Conservation (phyloP, 108 stramenopile genomes). For the Fragilariopsis cylindrus region DNA sequence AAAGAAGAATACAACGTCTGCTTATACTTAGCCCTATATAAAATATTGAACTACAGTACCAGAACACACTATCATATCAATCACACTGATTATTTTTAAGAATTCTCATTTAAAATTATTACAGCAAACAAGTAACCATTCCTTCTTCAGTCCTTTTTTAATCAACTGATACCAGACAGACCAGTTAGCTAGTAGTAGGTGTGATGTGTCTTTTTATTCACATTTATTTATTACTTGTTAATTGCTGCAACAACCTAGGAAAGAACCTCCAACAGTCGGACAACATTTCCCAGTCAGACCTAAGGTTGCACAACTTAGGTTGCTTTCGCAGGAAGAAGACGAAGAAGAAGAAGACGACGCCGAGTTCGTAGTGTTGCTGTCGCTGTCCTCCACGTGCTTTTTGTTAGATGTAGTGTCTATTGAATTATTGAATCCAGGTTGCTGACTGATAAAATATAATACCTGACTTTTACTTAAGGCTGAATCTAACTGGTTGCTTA, state of each 20-base stretch:
- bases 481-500: slow-evolving; percentile 70
- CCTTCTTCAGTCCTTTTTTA: no score
- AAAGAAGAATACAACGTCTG: no score
- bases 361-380: not conserved
- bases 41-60: no score
- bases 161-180: no score
- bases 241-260: slow-evolving; percentile 12
- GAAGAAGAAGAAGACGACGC: slow-evolving; percentile 8
- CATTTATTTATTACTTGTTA: not conserved
- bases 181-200: no score
- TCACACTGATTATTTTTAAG: no score
- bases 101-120: no score
- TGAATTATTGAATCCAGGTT: slow-evolving; percentile 52
- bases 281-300: slow-evolving; percentile 54
- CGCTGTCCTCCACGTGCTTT: not conserved
- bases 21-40: no score
- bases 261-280: slow-evolving; percentile 33
- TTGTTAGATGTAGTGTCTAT: not conserved
- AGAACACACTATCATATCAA: no score
- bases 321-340: slow-evolving; percentile 36
- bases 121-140: no score
- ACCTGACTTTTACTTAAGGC: slow-evolving; percentile 83
- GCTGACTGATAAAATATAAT: slow-evolving; percentile 67
- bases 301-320: slow-evolving; percentile 34
- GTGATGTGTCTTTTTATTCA: no score